Base-by-base conservation (phyloP, 352 stramenopile species). In the Globisporangium camurandrum region DNA sequence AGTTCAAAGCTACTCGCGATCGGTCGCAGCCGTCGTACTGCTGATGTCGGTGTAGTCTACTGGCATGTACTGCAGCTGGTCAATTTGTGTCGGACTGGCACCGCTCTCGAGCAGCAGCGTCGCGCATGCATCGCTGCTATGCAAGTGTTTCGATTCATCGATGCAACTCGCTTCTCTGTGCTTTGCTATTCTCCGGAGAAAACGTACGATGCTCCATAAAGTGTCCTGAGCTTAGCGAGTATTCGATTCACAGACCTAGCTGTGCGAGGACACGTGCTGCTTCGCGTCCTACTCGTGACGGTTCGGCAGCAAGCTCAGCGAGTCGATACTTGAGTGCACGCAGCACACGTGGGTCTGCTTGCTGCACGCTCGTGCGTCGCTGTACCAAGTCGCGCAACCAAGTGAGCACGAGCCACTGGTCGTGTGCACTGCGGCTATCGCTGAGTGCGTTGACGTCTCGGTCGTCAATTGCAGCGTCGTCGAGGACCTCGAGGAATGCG, bases 401-500 rank as follows among this genome's bases (percentile, higher is more conserved):
- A 24, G 64, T 36, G 17, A 84, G 54, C 16, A 53, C 72, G 19
- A 87, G 51, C 72, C 69, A 84, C 23, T 24, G 11, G 39, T 41
- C 53, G 19, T 38, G 37, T 4, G n/a, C n/a, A n/a, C n/a, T n/a
- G n/a, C n/a, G n/a, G n/a, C n/a, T n/a, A n/a, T n/a, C n/a, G n/a
- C n/a, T n/a, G n/a, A n/a, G n/a, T n/a, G n/a, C n/a, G n/a, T n/a
- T n/a, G n/a, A n/a, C n/a, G n/a, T n/a, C n/a, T n/a, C 19, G 24
- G 5, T 37, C 20, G 4, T 20, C n/a, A 19, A 46, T 34, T 1
- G 14, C 27, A 16, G 51, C 51, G 27, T 50, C 55, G 8, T 80
- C 64, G 9, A 85, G 47, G 22, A 85, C 49, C n/a, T 66, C 56
- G 14, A 85, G 54, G 27, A 85, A 77, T 1, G 72, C 67, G 19